Base-by-base conservation (phyloP, 2,329 filamentous ascomycete species). In the Curvularia lunata region DNA sequence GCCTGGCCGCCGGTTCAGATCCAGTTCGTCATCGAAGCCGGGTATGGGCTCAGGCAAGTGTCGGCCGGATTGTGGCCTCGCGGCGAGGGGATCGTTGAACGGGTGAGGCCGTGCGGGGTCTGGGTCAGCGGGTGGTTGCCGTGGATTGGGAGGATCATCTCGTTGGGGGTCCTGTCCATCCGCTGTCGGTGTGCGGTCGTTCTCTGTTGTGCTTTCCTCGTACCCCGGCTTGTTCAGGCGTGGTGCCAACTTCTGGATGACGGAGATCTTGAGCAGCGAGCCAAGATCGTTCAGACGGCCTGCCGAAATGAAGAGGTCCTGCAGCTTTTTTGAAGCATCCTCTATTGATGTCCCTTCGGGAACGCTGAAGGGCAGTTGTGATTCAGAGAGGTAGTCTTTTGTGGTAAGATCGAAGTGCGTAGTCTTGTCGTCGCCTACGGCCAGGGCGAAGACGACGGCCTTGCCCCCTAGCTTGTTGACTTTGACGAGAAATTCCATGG, bases 11-110 rank as follows among this genome's bases (percentile, higher is more conserved):
- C 87, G 83, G 60, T 91, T 87, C 58, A 97, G 84, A 62, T 97
- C 91, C 69, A 92, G 89, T 71, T 97, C 92, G 73, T 99, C 94
- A 65, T 98, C 95, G 65, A 98, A 98, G 19, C 86, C 91, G 0
- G 95, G 95, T 0, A 94, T 93, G 0, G 89, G 86, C 65, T 96
- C 92, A 64, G 93, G 92, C 16, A 87, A 72, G 1, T 90, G 90
- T 19, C 82, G 82, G 41, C 85, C 81, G 0, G 84, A 87, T 7
- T 64, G 65, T 13, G 85, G 84, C 1, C 72, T 78, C 18, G 81
- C 84, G 10, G 84, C 86, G 34, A 90, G 83, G n/a, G 86, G 95
- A 69, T 89, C 88, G 46, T 85, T 78, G 62, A 88, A 86, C 0
- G 90, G 90, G 63, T 88, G 85, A 4, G 90, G 90, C 13, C 85